Conservation (phyloP, 257 asterid genomes). For the Plectranthus barbatus region DNA sequence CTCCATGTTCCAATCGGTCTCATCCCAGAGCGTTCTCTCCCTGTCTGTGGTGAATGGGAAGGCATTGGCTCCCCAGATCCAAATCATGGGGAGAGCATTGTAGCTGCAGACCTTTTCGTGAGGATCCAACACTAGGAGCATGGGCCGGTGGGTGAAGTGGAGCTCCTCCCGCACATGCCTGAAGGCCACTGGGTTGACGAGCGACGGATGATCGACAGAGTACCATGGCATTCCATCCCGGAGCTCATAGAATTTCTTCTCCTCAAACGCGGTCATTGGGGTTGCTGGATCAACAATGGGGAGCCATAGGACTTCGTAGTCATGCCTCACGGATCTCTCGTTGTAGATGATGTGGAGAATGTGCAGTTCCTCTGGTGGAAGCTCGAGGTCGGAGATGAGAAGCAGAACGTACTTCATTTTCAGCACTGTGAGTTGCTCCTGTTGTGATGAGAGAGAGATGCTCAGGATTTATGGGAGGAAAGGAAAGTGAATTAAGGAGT, state of each 20-base stretch:
- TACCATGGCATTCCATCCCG: conserved; percentile 80
- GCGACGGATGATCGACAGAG: conserved; percentile 58
- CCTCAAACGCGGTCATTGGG: conserved; percentile 17
- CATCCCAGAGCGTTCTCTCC: conserved; percentile 66
- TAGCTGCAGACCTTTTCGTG: conserved; percentile 56
- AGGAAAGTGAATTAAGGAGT: no score
- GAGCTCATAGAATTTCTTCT: conserved; percentile 28
- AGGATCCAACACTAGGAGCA: conserved; percentile 74
- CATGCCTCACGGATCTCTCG: conserved; percentile 41
- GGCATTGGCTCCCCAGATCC: conserved; percentile 88
- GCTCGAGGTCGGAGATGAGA: conserved; percentile 59
- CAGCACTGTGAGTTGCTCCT: conserved; percentile 59
- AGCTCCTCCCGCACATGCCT: conserved; percentile 52
- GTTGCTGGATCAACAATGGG: conserved; percentile 42
- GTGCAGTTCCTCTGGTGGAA: conserved; percentile 61
- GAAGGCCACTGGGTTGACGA: conserved; percentile 50
- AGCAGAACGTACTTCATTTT: conserved; percentile 64
- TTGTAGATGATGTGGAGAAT: conserved; percentile 66
- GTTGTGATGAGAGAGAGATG: neutral
- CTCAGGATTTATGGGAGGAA: no score
- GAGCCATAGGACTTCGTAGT: conserved; percentile 82
- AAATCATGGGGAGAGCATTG: conserved; percentile 80
- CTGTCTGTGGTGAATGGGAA: conserved; percentile 62
- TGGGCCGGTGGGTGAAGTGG: conserved; percentile 54
- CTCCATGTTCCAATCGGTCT: conserved; percentile 54